Evolutionary conservation across 352 stramenopile genomes (phyloP), one percentile per base, ranked within the genome.

Genomic region (Pythium pyrilobum): DNA sequence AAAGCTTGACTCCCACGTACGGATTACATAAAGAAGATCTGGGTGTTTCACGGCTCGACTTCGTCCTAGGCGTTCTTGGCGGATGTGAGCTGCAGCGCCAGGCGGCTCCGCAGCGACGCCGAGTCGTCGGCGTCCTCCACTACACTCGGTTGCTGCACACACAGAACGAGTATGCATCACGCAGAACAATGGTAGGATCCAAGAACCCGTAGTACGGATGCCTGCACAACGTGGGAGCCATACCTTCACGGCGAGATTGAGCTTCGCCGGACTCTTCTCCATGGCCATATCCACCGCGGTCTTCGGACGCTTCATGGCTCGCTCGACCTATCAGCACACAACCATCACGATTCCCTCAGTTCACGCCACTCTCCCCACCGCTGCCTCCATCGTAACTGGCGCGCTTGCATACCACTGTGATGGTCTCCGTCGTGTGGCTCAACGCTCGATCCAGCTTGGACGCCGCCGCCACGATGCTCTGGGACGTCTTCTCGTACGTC

Each of bases 251-350:
- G 32, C 39, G 15, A 59, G 20, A 37, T 59, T 59, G 15, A 67
- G 39, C 54, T 87, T 87, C 2, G 79, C 46, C 3, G 79, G 79
- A 61, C 76, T 87, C 56, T 76, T 79, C 43, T 87, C 75, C 77
- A 91, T 88, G 2, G 81, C 81, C 44, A 74, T 50, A 53, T 91
- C 81, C 16, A 91, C 67, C 9, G 72, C 62, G 1, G 74, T 88
- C 68, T 89, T 88, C 15, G 81, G 77, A 7, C 77, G 74, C 54
- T 91, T 91, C 68, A 91, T 87, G 5, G 81, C 74, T 18, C 74
- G 66, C 56, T 87, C 74, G 18, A 89, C 71, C 81, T 88, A 23
- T 5, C 16, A 28, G 40, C 10, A n/a, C 0, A 57, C 21, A 48
- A 8, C 13, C 5, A 39, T 12, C 16, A 38, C 12, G 23, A 29